Evolutionary conservation across 2,329 filamentous ascomycete genomes (phyloP), one percentile per base, ranked within the genome.

Genomic region (Didymella lethalis): DNA sequence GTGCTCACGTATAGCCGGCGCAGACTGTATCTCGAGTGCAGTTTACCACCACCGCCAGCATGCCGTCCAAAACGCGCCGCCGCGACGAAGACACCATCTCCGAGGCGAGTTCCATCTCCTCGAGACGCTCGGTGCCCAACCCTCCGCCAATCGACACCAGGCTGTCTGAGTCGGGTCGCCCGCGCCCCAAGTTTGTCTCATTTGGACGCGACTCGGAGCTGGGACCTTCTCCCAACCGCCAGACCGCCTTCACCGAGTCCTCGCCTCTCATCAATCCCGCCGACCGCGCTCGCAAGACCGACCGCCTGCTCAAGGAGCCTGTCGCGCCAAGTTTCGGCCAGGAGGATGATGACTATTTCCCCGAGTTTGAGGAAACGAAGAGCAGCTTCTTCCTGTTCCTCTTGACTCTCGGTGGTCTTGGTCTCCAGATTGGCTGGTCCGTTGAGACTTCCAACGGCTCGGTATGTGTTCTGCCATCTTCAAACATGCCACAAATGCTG

Each of bases 381-480:
- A 93, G 90, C 76, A 81, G 88, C 45, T 92, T 89, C 88, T 96
- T 96, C 77, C 82, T 98, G 69, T 86, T 96, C 66, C 81, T 97
- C 62, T 81, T 98, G 77, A 97, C 94, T 7, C 83, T 97, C 62
- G 88, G 91, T 73, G 91, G 97, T 66, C 92, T 92, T 60, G 94
- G 86, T 25, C 82, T 98, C 62, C 94, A 98, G 79, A 90, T 98
- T 67, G 93, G 94, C 28, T 98, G 94, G 94, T 93, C 93, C 1
- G 93, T 97, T 41, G 94, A 98, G 77, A 83, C 97, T 41, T 96
- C 93, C 53, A 94, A 96, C 80, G 93, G 93, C 68, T 97, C 94
- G 52, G 84, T 86, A 75, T 71, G 83, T 78, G 18, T 14, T 10
- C 2, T 29, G 25, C 50, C 3, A 16, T 48, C 43, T 12, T 14